These are phyloP conservation scores for Lavandula angustifolia DNA, from an alignment of 257 asterid species.

Conservation along the genomic window DNA sequence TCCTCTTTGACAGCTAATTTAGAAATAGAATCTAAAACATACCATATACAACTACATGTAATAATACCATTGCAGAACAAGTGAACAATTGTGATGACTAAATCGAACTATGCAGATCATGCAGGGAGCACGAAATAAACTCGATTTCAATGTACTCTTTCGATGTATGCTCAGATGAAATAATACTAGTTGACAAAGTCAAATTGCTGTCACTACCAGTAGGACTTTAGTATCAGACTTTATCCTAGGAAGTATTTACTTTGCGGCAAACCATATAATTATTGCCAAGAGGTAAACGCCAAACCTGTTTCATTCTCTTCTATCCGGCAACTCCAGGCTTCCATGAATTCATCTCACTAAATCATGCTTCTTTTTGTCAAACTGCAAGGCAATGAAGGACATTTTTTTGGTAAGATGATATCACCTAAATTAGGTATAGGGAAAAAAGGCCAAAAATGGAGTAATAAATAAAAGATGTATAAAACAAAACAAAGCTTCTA, in stretches of 20 bases:
- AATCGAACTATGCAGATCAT: background rate
- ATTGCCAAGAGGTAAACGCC: constrained; percentile 18
- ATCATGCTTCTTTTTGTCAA: constrained; percentile 26
- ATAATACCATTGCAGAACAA: background rate
- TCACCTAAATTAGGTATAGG: constrained; percentile 4
- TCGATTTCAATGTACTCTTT: background rate
- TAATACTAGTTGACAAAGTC: constrained; percentile 26
- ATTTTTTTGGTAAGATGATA: constrained; percentile 22
- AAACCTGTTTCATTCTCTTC: constrained; percentile 34
- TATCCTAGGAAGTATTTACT: background rate
- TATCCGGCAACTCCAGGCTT: constrained; percentile 17
- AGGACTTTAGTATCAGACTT: background rate
- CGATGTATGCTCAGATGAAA: background rate
- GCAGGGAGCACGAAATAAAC: background rate
- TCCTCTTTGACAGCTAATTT: constrained; percentile 13
- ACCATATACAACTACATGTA: constrained; percentile 12
- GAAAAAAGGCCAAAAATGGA: constrained; percentile 5
- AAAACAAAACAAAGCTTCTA: constrained; percentile 31
- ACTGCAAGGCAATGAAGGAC: constrained; percentile 27
- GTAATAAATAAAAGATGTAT: background rate
- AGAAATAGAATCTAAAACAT: constrained; percentile 5
- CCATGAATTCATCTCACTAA: constrained; percentile 17
- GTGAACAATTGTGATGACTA: too few relatives aligned
- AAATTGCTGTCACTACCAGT: constrained; percentile 17
- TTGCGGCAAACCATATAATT: background rate